Evolutionary conservation across 1,139 yeast species (phyloP), one percentile per base, ranked within the genome.

Genomic region (Geotrichum australiense): DNA sequence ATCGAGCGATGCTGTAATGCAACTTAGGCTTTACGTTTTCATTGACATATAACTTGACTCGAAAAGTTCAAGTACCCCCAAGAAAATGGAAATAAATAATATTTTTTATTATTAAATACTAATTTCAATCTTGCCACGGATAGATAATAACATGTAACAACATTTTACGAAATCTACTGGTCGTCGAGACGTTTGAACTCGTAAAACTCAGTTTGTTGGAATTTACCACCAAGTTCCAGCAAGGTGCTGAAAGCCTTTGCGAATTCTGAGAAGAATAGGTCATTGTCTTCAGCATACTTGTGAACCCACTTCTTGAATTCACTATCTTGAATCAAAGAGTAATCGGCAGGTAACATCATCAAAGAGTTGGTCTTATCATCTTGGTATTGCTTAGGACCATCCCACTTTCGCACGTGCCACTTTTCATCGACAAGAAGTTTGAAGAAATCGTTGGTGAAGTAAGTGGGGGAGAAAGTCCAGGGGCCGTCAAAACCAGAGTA

Each of bases 281-380:
- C 78, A 55, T 77, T 72, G 63, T 84, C 86, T 33, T 70, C 69
- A 23, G 96, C 94, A 59, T 79, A 86, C 56, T 68, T 65, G 58
- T 76, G 73, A 41, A 80, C 91, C 66, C 78, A 77, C 59, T 75
- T 73, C 57, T 70, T 64, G 62, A 82, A 85, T 49, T 68, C 68
- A 37, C 75, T 68, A 58, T 82, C 91, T 58, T 78, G 76, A 45
- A 78, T 69, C 54, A 86, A 64, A 2, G 89, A 81, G 66, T 77
- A 74, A 60, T 86, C 96, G 22, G 94, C 74, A 35, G 93, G 94
- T 56, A 86, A 68, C 96, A 86, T 86, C 96, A 86, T 86, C 54
- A 80, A 73, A n/a, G 76, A 67, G 40, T 81, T 80, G 49, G 82
- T 71, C 51, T 71, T 75, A 51, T 74, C 76, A 57, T 83, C 89